phyloP scores from a whole-genome alignment of 352 stramenopile species.

The Blastocystis sp. region DNA sequence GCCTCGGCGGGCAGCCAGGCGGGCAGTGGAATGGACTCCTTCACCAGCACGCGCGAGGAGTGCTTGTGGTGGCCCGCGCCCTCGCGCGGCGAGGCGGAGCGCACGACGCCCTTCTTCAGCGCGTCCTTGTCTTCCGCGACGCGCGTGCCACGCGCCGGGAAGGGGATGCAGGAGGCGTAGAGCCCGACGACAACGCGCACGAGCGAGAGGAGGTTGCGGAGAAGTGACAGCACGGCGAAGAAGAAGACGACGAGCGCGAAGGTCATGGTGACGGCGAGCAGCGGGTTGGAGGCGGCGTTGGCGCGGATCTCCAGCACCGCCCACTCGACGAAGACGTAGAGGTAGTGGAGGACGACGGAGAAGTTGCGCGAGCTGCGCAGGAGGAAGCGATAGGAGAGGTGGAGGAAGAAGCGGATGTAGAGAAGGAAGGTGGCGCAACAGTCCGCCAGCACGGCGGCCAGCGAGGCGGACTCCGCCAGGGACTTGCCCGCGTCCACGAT shows the following conservation, averaged over 20 bases:
- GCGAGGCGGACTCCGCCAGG: background rate
- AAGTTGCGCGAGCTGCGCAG: background rate
- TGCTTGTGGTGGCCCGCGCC: background rate
- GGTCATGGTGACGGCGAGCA: background rate
- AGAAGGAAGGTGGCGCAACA: constrained; percentile 35
- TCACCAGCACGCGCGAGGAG: background rate
- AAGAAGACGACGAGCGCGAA: background rate
- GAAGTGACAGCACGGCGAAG: background rate
- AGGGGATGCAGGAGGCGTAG: background rate
- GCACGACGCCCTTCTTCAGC: background rate
- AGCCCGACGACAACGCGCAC: constrained; percentile 9
- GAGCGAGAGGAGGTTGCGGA: constrained; percentile 1
- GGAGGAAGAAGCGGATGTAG: constrained; percentile 45
- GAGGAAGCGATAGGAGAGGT: background rate
- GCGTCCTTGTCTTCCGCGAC: background rate
- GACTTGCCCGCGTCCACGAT: background rate
- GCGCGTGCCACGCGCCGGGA: background rate
- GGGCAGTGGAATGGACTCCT: background rate
- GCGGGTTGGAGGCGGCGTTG: background rate
- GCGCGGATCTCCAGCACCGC: background rate
- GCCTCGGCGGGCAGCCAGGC: background rate
- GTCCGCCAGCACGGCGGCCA: background rate
- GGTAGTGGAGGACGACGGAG: background rate
- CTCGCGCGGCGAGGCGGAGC: background rate
- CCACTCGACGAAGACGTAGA: constrained; percentile 21